Evolutionary conservation across 2,329 filamentous ascomycete genomes (phyloP), one percentile per base, ranked within the genome.

Genomic region (Colletotrichum sublineola): DNA sequence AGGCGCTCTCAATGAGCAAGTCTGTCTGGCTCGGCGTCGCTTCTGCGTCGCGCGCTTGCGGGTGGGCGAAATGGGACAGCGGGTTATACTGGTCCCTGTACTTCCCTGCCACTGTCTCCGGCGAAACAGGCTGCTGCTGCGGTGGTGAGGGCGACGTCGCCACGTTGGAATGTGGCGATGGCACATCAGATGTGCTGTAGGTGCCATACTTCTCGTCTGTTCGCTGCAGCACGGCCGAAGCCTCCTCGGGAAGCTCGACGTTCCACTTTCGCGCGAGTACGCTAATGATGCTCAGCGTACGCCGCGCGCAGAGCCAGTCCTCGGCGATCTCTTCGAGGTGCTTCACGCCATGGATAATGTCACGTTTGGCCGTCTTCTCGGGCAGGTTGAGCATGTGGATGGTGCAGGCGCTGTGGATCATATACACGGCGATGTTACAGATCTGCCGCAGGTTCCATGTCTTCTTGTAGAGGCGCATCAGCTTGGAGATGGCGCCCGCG

Each of bases 301-400:
- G 89, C 65, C 95, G 89, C 12, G 95, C 96, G 77, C 95, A 96
- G 0, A 95, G 89, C 96, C 96, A 99, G 77, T 95, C 93, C 80
- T 98, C 95, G 0, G 94, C 94, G 77, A 99, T 98, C 78, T 98
- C 96, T 80, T 98, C 96, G 1, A 98, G 88, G 74, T 97, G 94
- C 78, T 94, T 96, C 55, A 97, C 88, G 1, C 96, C 95, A 77
- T 98, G 95, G 5, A 94, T 92, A 53, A 99, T 94, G 80, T 98
- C 96, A 76, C 96, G 87, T 77, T 91, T 92, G 5, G 96, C 94
- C 40, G 94, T 96, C 83, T 96, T 97, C 76, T 98, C 95, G 0
- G 95, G 95, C 1, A 98, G 85, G 76, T 98, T 98, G 46, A 99
- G 90, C 29, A 99, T 85, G 78, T 98, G 96, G 50, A 98, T 97